Conservation (phyloP, 1,139 yeast species). For the Saccharomyces hybrid region DNA sequence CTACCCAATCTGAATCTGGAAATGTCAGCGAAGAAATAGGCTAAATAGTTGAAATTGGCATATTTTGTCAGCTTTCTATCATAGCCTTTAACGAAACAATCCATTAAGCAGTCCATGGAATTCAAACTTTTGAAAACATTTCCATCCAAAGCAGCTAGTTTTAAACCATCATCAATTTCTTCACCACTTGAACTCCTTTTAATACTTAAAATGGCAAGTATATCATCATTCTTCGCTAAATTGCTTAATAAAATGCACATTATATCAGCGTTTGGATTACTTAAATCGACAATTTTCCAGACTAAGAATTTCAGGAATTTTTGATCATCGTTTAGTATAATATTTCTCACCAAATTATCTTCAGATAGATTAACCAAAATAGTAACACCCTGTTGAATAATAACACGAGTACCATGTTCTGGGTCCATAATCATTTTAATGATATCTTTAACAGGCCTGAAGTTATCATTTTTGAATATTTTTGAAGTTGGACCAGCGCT, state of each 20-base stretch:
- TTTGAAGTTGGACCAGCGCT: constrained; percentile 62
- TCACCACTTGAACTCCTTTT: constrained; percentile 31
- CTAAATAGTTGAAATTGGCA: constrained; percentile 74
- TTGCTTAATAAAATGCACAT: constrained; percentile 81
- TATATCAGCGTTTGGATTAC: constrained; percentile 66
- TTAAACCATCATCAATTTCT: constrained; percentile 12
- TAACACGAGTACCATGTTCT: constrained; percentile 37
- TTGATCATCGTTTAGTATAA: constrained; percentile 54
- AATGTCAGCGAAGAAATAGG: constrained; percentile 85
- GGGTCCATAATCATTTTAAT: constrained; percentile 47
- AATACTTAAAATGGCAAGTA: constrained; percentile 49
- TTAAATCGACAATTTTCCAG: constrained; percentile 46
- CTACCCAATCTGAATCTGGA: constrained; percentile 72
- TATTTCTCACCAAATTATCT: constrained; percentile 46
- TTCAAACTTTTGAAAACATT: constrained; percentile 47
- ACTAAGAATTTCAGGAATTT: constrained; percentile 51
- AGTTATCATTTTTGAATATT: constrained; percentile 64
- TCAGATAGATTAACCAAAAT: constrained; percentile 79
- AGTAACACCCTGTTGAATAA: constrained; percentile 64
- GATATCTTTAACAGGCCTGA: constrained; percentile 67
- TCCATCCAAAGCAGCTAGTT: constrained; percentile 24
- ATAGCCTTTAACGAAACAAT: constrained; percentile 81
- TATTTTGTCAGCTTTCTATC: constrained; percentile 62
- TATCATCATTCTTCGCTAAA: constrained; percentile 67
- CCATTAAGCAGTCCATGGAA: constrained; percentile 79